Evolutionary conservation across 306 rosid genomes (phyloP), one percentile per base, ranked within the genome.

Genomic region (Rosa lucieae): DNA sequence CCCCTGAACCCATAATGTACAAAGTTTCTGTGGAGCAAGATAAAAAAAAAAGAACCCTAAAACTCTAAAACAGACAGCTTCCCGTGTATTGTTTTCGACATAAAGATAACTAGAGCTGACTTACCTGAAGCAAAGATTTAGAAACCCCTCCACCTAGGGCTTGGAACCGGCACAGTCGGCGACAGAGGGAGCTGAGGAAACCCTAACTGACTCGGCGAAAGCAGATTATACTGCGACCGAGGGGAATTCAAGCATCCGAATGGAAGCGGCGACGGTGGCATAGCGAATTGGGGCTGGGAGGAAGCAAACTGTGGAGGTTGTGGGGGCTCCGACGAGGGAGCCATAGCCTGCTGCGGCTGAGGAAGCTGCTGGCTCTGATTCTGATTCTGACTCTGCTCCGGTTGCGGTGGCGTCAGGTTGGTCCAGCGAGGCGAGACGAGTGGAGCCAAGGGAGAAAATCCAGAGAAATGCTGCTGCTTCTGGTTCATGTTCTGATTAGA

Each of bases 161-260:
- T 96, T 0, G 94, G 91, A 49, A 81, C 86, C 1, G 94, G 98
- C 56, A 96, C 89, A 0, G 98, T 89, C 2, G 98, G 99, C 20
- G 99, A 96, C 21, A 90, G 96, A 8, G 99, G 99, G 21, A 92
- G 88, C 87, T 84, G 99, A 3, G 99, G 93, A 88, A 90, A 90
- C 82, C 96, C 96, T 76, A 93, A 76, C 67, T 86, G 88, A 7
- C 88, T 87, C 3, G 99, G 99, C 2, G 98, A 94, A 2, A 88
- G 79, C 86, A 87, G 26, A 15, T 89, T 89, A 81, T 88, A 92
- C 1, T 90, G 84, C 3, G 97, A 87, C 18, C 86, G 86, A 72
- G 91, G 98, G 10, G 98, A 96, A 70, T 90, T 95, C 97, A 93
- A 82, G 80, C 97, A 93, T 6, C 98, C 96, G 48, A 93, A 93